Conservation (phyloP, 257 asterid genomes). For the Gynochthodes officinalis region DNA sequence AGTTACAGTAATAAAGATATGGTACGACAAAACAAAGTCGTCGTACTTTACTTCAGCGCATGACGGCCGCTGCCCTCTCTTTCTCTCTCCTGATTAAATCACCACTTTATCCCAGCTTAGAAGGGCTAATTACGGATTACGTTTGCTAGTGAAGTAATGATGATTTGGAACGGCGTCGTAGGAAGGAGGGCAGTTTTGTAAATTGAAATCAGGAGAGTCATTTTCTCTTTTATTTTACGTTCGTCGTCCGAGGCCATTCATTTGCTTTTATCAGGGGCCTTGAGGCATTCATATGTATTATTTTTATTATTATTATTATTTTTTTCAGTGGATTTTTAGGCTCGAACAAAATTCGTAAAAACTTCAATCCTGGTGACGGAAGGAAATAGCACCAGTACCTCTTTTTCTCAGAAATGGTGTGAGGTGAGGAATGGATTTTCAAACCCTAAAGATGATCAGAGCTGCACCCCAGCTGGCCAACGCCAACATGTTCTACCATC, state of each 20-base stretch:
- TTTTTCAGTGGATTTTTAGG: constrained; percentile 9
- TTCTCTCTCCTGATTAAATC: background rate
- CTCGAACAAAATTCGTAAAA: background rate
- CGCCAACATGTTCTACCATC: constrained; percentile 10
- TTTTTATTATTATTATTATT: background rate
- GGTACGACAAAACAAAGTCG: background rate
- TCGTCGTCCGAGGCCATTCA: constrained; percentile 31
- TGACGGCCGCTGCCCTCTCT: background rate
- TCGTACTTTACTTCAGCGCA: background rate
- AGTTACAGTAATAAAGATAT: background rate
- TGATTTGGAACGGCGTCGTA: background rate
- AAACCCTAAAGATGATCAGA: constrained; percentile 25
- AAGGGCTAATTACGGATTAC: too few relatives aligned
- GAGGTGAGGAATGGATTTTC: constrained; percentile 18
- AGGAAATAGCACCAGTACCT: background rate
- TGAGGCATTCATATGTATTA: background rate
- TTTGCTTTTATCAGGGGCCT: constrained; percentile 22
- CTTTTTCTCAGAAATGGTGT: constrained; percentile 7
- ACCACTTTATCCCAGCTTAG: constrained; percentile 16
- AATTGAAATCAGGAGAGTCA: constrained; percentile 1
- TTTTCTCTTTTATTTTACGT: constrained; percentile 15
- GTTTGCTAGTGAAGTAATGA: background rate
- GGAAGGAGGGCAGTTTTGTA: constrained; percentile 14
- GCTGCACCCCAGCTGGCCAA: constrained; percentile 13
- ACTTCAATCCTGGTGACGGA: constrained; percentile 1